Evolutionary conservation across 441 rosid genomes (phyloP), one percentile per base, ranked within the genome.

Genomic region (Capsella rubella): DNA sequence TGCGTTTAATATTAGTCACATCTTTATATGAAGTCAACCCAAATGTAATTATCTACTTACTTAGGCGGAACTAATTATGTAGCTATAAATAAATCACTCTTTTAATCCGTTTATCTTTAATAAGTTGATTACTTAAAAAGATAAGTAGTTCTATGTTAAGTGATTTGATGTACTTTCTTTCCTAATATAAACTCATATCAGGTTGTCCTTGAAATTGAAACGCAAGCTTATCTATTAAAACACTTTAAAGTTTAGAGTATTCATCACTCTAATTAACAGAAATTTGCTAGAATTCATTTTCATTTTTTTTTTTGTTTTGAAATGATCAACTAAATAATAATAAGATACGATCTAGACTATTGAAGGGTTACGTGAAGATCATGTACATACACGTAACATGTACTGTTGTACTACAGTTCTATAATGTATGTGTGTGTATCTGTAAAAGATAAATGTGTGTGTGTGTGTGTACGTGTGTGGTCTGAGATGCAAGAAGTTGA

Each of bases 401-500:
- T 55, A 64, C 42, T 25, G 31, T 72, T 55, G 42, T 16, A 16
- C 18, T 64, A 64, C 58, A 42, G 12, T 13, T 5, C 9, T 7
- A 42, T 15, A 16, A 29, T 31, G 5, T 32, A 29, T 16, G 42
- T 43, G 12, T 31, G 6, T 7, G 4, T 56, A 4, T 32, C 27
- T 32, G 12, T 32, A 16, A 34, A 16, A 9, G 62, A 32, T 56
- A 55, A 6, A 31, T 29, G 62, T 37, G 60, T 34, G 8, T 34
- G 6, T 16, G 18, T 16, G 18, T 16, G 37, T 25, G 39, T 62
- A 62, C 66, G 68, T 64, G 57, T 64, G 62, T 77, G 69, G 76
- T 49, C 57, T 51, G 47, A 64, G 67, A 50, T 50, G 35, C 1
- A 40, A 64, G 56, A 63, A 64, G 37, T 8, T 75, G 51, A 49